These are phyloP conservation scores for Escallonia herrerae DNA, from an alignment of 129 eudicot genomes.

Conservation along the genomic window DNA sequence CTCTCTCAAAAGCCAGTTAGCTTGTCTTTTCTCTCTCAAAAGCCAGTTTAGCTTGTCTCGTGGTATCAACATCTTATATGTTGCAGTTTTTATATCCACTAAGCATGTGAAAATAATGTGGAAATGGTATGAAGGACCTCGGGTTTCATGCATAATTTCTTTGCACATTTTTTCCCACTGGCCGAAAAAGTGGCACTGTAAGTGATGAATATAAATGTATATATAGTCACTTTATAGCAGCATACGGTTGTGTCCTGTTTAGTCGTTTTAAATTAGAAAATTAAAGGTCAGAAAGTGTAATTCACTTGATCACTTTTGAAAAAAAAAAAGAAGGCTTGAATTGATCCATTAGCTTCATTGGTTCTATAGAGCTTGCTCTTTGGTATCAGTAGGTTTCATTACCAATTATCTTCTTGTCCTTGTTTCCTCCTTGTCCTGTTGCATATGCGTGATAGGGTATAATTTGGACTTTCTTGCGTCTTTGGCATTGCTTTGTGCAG, in stretches of 20 bases:
- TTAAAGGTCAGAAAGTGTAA: not conserved
- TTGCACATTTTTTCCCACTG: too few relatives aligned
- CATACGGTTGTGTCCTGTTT: not conserved
- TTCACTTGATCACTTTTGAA: too few relatives aligned
- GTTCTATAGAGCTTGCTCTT: not conserved
- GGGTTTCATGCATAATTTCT: not conserved
- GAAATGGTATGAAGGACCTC: not conserved
- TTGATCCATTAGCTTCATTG: not conserved
- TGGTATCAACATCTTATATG: not conserved
- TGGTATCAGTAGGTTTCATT: too few relatives aligned
- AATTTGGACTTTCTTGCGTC: not conserved
- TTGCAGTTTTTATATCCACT: not conserved
- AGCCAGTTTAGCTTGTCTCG: not conserved
- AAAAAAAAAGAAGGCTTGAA: not conserved
- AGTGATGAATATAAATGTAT: too few relatives aligned
- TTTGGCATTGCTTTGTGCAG: constrained; percentile 31
- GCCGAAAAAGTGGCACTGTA: too few relatives aligned
- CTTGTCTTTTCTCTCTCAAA: too few relatives aligned
- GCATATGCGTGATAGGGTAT: not conserved
- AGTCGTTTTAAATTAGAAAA: not conserved
- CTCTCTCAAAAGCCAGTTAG: too few relatives aligned
- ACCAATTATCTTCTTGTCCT: not conserved
- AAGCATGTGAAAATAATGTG: not conserved
- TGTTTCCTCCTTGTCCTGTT: not conserved
- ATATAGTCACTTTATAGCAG: too few relatives aligned